Conservation (phyloP, 345 rosid species). For the Eutrema heterophyllum region DNA sequence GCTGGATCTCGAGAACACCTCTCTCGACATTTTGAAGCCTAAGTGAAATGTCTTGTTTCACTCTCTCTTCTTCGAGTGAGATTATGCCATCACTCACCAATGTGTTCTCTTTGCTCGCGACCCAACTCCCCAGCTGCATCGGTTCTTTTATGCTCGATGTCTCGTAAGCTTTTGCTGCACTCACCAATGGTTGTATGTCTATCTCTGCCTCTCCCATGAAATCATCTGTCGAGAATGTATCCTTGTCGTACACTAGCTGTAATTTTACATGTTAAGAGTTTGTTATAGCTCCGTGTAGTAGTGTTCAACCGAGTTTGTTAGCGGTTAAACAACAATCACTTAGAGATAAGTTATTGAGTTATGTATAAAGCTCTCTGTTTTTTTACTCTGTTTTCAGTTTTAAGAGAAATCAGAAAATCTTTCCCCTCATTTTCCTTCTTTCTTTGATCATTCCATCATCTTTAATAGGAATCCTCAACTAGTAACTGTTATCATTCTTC, state of each 20-base stretch:
- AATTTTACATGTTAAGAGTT: not conserved
- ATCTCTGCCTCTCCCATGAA: conserved; percentile 99
- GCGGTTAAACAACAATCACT: not conserved
- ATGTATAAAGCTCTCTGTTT: not conserved
- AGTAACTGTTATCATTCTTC: not conserved
- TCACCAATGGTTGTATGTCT: conserved; percentile 85
- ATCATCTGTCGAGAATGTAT: conserved; percentile 77
- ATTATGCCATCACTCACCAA: conserved; percentile 72
- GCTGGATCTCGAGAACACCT: conserved; percentile 79
- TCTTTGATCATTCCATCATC: not conserved
- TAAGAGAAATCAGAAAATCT: not conserved
- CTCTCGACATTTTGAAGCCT: conserved; percentile 87
- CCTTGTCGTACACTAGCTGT: conserved; percentile 91
- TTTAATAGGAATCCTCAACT: not conserved
- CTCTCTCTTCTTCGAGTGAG: conserved; percentile 62
- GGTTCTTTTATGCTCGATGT: conserved; percentile 46
- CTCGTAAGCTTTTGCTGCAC: conserved; percentile 81
- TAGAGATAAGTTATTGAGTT: too few species aligned
- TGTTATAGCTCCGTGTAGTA: not conserved
- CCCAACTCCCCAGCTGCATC: conserved; percentile 72
- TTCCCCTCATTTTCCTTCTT: not conserved
- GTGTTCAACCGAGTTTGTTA: not conserved
- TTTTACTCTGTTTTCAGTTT: not conserved
- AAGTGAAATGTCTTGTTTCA: conserved; percentile 72
- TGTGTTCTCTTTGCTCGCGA: conserved; percentile 66